Percentiles rank a stretch among this genome's conserved stretches.
Evolutionary conservation across 345 rosid species (phyloP).

Genomic region (Cardamine resedifolia): DNA sequence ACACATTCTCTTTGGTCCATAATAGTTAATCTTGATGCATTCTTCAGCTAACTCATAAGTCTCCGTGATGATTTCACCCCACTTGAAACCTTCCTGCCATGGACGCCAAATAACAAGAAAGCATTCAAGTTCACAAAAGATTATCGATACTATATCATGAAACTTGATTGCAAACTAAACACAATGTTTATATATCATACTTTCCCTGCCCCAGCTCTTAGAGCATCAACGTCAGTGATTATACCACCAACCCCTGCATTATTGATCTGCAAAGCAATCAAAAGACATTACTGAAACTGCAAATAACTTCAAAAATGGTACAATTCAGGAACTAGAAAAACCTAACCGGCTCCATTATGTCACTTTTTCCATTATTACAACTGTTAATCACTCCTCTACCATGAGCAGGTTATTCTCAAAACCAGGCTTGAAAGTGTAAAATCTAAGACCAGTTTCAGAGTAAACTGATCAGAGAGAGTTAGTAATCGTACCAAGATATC

Average conservation of each 20-base stretch:
- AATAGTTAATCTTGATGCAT: conserved; percentile 52
- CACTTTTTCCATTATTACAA: background rate
- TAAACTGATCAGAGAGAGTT: background rate
- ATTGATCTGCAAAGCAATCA: conserved; percentile 42
- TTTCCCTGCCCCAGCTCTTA: conserved; percentile 25
- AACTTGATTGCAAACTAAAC: background rate
- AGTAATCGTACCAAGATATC: conserved; percentile 49
- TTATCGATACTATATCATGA: background rate
- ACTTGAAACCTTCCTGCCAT: conserved; percentile 33
- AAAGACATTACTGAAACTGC: background rate
- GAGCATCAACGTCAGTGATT: conserved; percentile 26
- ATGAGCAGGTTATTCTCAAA: background rate
- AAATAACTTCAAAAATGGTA: background rate
- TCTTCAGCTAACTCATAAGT: conserved; percentile 40
- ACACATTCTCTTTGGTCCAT: conserved; percentile 52
- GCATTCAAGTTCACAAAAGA: background rate
- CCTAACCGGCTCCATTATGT: background rate
- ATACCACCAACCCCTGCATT: conserved; percentile 51
- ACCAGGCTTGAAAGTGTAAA: background rate
- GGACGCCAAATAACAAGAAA: background rate
- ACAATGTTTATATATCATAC: conserved; percentile 25
- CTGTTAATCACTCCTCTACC: background rate
- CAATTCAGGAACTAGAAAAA: background rate
- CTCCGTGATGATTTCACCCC: conserved; percentile 29
- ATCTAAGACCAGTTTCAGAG: conserved; percentile 14